Evolutionary conservation across 805 yeast species (phyloP).

Genomic region (Teunomyces pallodes): DNA sequence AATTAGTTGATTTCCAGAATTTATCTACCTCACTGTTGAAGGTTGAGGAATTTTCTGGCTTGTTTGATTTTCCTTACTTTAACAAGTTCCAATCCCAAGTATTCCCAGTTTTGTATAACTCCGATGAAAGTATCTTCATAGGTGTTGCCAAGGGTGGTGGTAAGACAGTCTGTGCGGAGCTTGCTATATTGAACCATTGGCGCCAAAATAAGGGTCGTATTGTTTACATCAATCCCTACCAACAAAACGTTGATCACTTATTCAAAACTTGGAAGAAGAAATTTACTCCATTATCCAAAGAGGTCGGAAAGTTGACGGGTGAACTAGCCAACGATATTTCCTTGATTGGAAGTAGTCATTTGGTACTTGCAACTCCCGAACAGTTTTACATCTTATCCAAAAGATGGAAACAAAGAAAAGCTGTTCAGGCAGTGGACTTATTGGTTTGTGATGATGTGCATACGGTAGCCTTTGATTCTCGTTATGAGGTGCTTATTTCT

Average conservation of each 20-base stretch:
- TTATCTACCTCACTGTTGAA: constrained; percentile 50
- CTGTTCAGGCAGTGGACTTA: constrained; percentile 64
- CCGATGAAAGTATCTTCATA: constrained; percentile 58
- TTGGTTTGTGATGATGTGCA: constrained; percentile 76
- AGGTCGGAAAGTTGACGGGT: constrained; percentile 52
- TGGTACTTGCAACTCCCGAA: constrained; percentile 73
- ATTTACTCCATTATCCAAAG: constrained; percentile 48
- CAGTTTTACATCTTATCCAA: constrained; percentile 74
- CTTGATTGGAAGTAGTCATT: constrained; percentile 56
- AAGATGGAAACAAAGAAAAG: constrained; percentile 78
- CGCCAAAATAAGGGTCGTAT: constrained; percentile 64
- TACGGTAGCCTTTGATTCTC: constrained; percentile 55
- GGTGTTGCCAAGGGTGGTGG: constrained; percentile 79
- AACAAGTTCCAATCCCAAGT: constrained; percentile 75
- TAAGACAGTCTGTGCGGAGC: constrained; percentile 66
- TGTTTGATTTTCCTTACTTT: constrained; percentile 53
- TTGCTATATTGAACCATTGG: constrained; percentile 76
- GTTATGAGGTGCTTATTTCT: constrained; percentile 68
- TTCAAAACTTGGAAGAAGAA: constrained; percentile 51
- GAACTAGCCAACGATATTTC: constrained; percentile 55
- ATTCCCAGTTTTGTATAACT: constrained; percentile 56
- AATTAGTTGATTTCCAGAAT: constrained; percentile 49
- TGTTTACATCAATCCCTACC: constrained; percentile 66
- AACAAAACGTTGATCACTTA: constrained; percentile 50
- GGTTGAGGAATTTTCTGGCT: constrained; percentile 43